These are phyloP conservation scores for Populus trichocarpa DNA, from an alignment of 441 rosid species.

Conservation along the genomic window DNA sequence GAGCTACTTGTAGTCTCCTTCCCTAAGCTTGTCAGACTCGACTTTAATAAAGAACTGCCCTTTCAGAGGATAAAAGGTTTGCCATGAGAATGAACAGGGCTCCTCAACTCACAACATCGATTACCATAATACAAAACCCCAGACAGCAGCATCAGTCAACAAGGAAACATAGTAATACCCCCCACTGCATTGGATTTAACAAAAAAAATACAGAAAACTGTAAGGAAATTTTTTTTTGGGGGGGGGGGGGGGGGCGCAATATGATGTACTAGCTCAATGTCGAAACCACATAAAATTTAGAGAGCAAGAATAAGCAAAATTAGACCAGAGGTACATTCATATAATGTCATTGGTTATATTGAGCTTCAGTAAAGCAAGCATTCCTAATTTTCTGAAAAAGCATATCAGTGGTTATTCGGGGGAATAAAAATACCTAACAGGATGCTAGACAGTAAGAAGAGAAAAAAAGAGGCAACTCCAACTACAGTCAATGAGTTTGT, in stretches of 20 bases:
- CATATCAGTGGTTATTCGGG: neutral
- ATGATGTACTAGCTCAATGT: too few species aligned
- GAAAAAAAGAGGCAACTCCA: neutral
- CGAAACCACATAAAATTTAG: too few species aligned
- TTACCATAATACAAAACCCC: conserved; percentile 18
- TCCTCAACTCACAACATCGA: conserved; percentile 22
- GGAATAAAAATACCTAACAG: neutral
- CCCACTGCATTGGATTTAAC: too few species aligned
- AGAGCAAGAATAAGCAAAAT: too few species aligned
- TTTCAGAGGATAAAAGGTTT: conserved; percentile 18
- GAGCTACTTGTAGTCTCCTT: conserved; percentile 50
- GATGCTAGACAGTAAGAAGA: neutral
- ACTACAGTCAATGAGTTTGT: neutral
- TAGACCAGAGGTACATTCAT: too few species aligned
- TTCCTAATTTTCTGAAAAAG: too few species aligned
- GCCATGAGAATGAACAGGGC: conserved; percentile 10
- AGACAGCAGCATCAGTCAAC: neutral
- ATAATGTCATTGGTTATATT: too few species aligned
- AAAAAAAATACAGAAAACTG: too few species aligned
- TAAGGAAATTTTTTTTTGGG: too few species aligned
- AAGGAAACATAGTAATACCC: neutral
- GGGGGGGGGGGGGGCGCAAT: too few species aligned
- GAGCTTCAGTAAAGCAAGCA: too few species aligned
- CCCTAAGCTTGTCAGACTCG: conserved; percentile 31
- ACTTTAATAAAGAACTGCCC: conserved; percentile 31